Evolutionary conservation across 2,329 filamentous ascomycete genomes (phyloP), one percentile per base, ranked within the genome.

Genomic region (Monosporascus sp.): DNA sequence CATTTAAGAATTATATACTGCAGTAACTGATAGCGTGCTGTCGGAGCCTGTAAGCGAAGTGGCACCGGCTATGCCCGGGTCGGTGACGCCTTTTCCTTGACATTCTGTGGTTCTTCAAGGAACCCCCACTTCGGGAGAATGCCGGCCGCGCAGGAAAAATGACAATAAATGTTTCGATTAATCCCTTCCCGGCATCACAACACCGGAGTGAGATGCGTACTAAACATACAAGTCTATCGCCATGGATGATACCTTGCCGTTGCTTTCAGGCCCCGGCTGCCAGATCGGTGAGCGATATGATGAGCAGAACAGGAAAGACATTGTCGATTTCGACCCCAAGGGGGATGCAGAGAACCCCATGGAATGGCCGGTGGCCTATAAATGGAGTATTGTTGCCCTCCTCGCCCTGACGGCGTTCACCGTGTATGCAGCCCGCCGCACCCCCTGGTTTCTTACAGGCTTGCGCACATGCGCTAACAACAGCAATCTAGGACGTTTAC

Each of bases 391-490:
- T 49, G 78, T 82, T n/a, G 60, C 69, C 19, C 62, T 84, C 37
- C 69, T 84, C 27, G 76, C 77, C 20, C 71, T 78, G 49, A 81
- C 78, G 73, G 76, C 78, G 0, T 84, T 83, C 56, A 81, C 78
- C 0, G 79, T 83, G 78, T 82, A 73, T 24, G 44, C 24, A 44
- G 22, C 48, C 45, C 44, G 44, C 41, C 14, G 1, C 11, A 16
- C 22, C 45, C 38, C 17, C 38, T 19, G 38, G 17, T 41, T 34
- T 34, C 11, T 11, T 14, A 34, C 1, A 14, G 31, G 9, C 31
- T 14, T 34, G 38, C 19, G 38, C 38, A 26, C 27, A 37, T 49
- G 0, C 14, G 14, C n/a, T 20, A 26, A 55, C 27, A 51, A 17
- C 34, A 49, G 48, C 41, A 14, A 38, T 24, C 19, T 44, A 82